Evolutionary conservation across 257 asterid species (phyloP), one percentile per base, ranked within the genome.

Genomic region (Nicotiana benthamiana): DNA sequence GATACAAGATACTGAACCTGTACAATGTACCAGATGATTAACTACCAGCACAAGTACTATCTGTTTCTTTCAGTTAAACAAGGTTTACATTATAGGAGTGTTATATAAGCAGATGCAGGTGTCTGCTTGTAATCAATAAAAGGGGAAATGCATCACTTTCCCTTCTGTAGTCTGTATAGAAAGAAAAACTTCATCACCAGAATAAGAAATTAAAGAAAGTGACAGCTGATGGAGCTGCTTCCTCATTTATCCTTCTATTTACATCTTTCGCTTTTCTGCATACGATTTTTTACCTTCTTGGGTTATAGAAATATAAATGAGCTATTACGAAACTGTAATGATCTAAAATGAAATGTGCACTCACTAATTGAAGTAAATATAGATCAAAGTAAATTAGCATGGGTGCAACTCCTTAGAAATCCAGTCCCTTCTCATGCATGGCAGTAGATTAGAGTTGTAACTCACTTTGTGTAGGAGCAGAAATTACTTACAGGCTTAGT

Each of bases 1-100:
- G 99, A 92, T 32, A 96, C 94, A 0, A 93, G 92, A 85, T 92
- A 90, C 81, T 92, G 95, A 79, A 87, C 94, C 99, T 95, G 89
- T 53, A 48, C 3, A 61, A 61, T 9, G 28, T 15, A 64, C 22
- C 61, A 48, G 34, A 80, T 11, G 43, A 68, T 72, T 52, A 62
- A 15, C 26, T 27, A 56, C 74, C 54, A n/a, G 52, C n/a, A 7
- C 30, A 79, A 70, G 16, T 72, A 6, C 30, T 30, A 54, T 40
- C 43, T 36, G 70, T 26, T 82, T 54, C 62, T 65, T 26, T 22
- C n/a, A 43, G 32, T 6, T 6, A 13, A 12, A 24, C 12, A 0
- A 72, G 32, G 24, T 74, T 48, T 74, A 0, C 43, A 5, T 46
- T 48, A 8, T 48, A 3, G 78, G 59, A 43, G 78, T 48, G 61